Percentiles rank a stretch among this genome's conserved stretches.
Evolutionary conservation across 2,329 filamentous ascomycete species (phyloP).

Genomic region (Fulvia fulva): DNA sequence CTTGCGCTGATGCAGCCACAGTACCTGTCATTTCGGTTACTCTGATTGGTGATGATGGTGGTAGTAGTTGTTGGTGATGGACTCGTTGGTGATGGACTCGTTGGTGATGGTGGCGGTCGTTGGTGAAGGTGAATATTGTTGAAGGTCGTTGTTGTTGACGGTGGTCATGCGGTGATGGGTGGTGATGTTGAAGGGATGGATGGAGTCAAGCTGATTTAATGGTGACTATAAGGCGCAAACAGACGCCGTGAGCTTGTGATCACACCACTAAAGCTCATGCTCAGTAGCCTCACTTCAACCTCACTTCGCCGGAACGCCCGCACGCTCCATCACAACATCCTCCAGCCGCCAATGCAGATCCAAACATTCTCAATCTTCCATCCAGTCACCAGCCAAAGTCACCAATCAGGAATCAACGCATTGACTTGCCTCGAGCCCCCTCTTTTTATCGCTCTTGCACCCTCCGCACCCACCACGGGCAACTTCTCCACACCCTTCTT

Average conservation of each 20-base stretch:
- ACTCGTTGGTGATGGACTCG: no score
- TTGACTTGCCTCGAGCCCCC: constrained; percentile 43
- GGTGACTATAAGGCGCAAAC: no score
- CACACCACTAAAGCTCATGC: background rate
- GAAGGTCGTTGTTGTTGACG: no score
- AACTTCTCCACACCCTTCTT: constrained; percentile 44
- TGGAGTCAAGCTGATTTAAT: no score
- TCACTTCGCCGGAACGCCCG: background rate
- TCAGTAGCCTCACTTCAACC: background rate
- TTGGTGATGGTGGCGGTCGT: no score
- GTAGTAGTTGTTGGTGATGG: no score
- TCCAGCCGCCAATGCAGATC: background rate
- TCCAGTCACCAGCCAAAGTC: background rate
- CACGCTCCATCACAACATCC: background rate
- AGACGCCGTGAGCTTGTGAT: background rate
- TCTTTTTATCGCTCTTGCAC: constrained; percentile 45
- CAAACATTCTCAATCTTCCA: background rate
- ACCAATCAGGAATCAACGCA: constrained; percentile 49
- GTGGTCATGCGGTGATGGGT: no score
- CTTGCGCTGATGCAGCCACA: background rate
- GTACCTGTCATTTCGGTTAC: no score
- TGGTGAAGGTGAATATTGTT: no score
- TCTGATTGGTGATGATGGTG: no score
- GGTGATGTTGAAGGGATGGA: no score
- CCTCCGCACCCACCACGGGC: constrained; percentile 45